Conservation (phyloP, 1,284 basidiomycete genomes). For the Leccinum huronense region DNA sequence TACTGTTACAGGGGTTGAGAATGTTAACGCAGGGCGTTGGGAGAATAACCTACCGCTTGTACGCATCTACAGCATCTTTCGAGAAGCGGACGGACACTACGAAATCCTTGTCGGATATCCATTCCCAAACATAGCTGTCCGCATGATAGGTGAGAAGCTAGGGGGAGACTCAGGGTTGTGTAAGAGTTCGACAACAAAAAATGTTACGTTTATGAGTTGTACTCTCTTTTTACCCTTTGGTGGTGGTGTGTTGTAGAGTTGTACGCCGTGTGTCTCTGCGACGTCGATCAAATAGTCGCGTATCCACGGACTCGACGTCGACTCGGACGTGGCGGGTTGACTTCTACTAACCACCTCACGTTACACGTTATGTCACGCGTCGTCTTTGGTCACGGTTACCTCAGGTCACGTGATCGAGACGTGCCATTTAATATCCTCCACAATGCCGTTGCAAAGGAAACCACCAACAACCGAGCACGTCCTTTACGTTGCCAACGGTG, state of each 20-base stretch:
- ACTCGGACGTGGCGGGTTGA: conserved; percentile 29
- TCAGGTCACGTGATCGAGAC: conserved; percentile 30
- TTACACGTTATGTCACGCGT: conserved; percentile 24
- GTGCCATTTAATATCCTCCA: conserved; percentile 2
- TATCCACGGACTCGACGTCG: conserved; percentile 51
- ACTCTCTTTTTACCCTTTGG: conserved; percentile 43
- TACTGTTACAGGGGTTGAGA: conserved; percentile 10
- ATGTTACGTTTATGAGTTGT: conserved; percentile 52
- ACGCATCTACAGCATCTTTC: conserved; percentile 36
- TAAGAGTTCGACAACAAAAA: background rate
- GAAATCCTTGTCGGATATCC: conserved; percentile 43
- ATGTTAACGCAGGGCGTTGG: background rate
- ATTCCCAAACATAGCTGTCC: conserved; percentile 45
- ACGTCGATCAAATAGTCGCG: conserved; percentile 45
- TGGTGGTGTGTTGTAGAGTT: conserved; percentile 37
- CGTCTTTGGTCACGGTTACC: conserved; percentile 22
- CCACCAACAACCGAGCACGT: conserved; percentile 19
- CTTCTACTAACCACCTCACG: conserved; percentile 5
- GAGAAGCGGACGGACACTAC: conserved; percentile 42
- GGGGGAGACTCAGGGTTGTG: conserved; percentile 15
- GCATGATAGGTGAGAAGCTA: conserved; percentile 40
- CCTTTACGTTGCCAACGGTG: background rate
- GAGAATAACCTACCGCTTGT: conserved; percentile 31
- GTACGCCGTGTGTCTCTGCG: conserved; percentile 50
- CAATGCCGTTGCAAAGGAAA: conserved; percentile 26